Percentiles rank a stretch among this genome's conserved stretches.
These are phyloP conservation scores for Lyophyllum atratum DNA, from an alignment of 768 basidiomycete species.

Conservation along the genomic window DNA sequence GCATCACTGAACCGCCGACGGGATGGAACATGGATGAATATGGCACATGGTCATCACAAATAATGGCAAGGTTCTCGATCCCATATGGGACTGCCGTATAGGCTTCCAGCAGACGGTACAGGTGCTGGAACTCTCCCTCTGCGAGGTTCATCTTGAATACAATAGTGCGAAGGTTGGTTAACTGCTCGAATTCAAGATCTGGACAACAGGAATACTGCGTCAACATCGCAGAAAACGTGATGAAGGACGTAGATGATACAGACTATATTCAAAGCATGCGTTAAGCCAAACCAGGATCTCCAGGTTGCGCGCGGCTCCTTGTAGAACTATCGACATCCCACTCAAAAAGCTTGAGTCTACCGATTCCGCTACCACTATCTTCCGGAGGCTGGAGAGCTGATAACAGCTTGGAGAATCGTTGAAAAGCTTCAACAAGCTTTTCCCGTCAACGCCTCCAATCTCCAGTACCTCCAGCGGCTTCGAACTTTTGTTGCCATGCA, in stretches of 20 bases:
- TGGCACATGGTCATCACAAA: not conserved
- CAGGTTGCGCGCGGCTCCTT: not conserved
- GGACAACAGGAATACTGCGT: no score
- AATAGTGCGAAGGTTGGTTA: not conserved
- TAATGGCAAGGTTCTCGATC: not conserved
- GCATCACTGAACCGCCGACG: not conserved
- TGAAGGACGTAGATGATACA: not conserved
- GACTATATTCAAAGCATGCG: not conserved
- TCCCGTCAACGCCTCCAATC: not conserved
- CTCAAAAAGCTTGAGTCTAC: not conserved
- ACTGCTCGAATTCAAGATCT: not conserved
- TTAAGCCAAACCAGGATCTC: not conserved
- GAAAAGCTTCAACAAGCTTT: not conserved
- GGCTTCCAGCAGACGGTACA: not conserved
- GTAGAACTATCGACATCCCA: not conserved
- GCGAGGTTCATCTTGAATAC: not conserved
- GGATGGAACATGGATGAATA: not conserved
- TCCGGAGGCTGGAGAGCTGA: not conserved
- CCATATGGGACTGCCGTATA: not conserved
- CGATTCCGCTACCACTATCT: not conserved
- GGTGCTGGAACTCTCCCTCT: not conserved
- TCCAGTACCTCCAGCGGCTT: not conserved
- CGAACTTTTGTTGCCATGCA: not conserved
- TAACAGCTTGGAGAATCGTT: not conserved
- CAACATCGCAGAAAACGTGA: not conserved